phyloP scores from a whole-genome alignment of 257 asterid genomes.

The Anisodus tanguticus region DNA sequence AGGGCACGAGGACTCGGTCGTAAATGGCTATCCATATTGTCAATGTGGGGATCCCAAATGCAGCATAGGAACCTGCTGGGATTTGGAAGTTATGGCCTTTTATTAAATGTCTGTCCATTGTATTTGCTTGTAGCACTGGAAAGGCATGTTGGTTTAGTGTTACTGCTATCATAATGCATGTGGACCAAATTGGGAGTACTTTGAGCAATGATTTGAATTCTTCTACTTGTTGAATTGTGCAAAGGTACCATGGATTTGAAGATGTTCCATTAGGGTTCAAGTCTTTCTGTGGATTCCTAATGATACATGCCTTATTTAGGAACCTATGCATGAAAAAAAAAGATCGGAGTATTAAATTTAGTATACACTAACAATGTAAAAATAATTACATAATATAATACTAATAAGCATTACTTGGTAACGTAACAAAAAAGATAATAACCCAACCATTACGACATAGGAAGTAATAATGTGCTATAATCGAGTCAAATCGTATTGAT shows the following conservation, averaged over 20 bases:
- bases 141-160: slow-evolving; percentile 62
- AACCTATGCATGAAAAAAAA: slow-evolving; percentile 31
- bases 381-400: no score
- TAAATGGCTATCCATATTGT: slow-evolving; percentile 62
- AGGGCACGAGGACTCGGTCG: slow-evolving; percentile 59
- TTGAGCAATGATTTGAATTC: slow-evolving; percentile 60
- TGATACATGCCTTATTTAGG: slow-evolving; percentile 62
- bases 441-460: no score
- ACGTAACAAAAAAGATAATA: no score
- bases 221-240: slow-evolving; percentile 71
- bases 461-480: no score
- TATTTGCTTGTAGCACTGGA: slow-evolving; percentile 64
- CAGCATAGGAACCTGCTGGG: slow-evolving; percentile 58
- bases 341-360: no score
- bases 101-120: slow-evolving; percentile 53
- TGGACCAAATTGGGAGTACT: slow-evolving; percentile 76
- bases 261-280: slow-evolving; percentile 52
- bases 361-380: no score
- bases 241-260: slow-evolving; percentile 54
- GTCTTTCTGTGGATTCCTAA: slow-evolving; percentile 48
- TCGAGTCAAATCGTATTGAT: no score
- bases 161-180: slow-evolving; percentile 60
- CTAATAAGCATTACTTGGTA: no score
- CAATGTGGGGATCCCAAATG: slow-evolving; percentile 50
- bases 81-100: slow-evolving; percentile 47